Base-by-base conservation (phyloP, 768 basidiomycete species). In the Favolaschia claudopus region DNA sequence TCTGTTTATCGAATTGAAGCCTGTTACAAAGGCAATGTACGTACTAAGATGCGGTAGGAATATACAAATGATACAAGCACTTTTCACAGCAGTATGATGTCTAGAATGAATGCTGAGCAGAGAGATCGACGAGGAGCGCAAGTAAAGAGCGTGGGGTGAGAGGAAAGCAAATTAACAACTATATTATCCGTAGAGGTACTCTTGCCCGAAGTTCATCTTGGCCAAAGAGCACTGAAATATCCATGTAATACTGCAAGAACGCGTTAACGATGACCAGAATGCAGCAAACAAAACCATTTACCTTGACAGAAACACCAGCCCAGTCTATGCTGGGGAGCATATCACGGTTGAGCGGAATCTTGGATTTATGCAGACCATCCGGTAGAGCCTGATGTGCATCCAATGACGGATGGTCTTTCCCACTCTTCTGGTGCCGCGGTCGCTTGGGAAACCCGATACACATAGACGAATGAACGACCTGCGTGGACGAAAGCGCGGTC, bases 371-470 rank as follows among this genome's bases (percentile, higher is more conserved):
- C 2, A 91, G 77, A 13, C 90, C 90, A 67, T 91, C 89, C 1
- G 90, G 89, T 29, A 89, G 77, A 17, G 79, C 67, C 8, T 77
- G 72, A 38, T 82, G 78, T 0, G 73, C 73, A 33, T 83, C 79
- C 49, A 84, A 58, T 3, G 82, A 74, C 4, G 82, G 81, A 65
- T 85, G 83, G 36, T 69, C 59, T 38, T 76, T 70, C 34, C 69
- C 62, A 28, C 76, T 73, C 37, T 70, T 71, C 12, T 77, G 76
- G 42, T 78, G 76, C 27, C 83, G 79, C 9, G 88, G 87, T 17
- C 88, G 84, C 62, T 90, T 91, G 17, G 87, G 87, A 63, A 91
- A 91, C 2, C 90, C 90, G 40, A 89, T 82, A 47, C 76, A 82
- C 39, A 91, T 77, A 46, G 81, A 77, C 17, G 77, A 83, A 33